Evolutionary conservation across 2,329 filamentous ascomycete genomes (phyloP).

Genomic region (Cladorrhinum sp.): DNA sequence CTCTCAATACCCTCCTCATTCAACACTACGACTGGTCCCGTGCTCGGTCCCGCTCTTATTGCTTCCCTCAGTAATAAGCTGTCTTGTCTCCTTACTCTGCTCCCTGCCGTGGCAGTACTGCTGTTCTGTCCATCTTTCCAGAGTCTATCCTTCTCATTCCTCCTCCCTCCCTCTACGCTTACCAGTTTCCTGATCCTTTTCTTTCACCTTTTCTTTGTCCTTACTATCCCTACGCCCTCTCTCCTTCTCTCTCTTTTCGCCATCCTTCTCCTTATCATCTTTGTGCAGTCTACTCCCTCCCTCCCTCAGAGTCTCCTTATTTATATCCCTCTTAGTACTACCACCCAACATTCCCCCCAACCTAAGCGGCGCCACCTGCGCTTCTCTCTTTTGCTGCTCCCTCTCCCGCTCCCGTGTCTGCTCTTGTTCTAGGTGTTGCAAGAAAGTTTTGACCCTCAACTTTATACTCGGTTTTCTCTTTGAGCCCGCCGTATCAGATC

Average conservation of each 20-base stretch:
- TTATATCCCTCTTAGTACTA: background rate
- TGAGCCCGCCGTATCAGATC: background rate
- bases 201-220: background rate
- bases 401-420: background rate
- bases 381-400: background rate
- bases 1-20: background rate
- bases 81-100: conserved; percentile 1
- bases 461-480: background rate
- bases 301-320: background rate
- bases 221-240: too few relatives aligned
- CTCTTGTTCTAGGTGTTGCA: background rate
- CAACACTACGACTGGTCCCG: conserved; percentile 5
- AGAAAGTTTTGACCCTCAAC: background rate
- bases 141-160: too few relatives aligned
- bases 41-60: conserved; percentile 8
- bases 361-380: background rate
- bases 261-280: background rate
- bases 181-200: too few relatives aligned
- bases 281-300: background rate
- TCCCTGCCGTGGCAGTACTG: background rate
- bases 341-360: too few relatives aligned
- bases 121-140: background rate
- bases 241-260: background rate
- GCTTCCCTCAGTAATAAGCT: background rate
- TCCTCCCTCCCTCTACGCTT: too few relatives aligned